Evolutionary conservation across 306 rosid species (phyloP), one percentile per base, ranked within the genome.

Genomic region (Herpetospermum pedunculosum): DNA sequence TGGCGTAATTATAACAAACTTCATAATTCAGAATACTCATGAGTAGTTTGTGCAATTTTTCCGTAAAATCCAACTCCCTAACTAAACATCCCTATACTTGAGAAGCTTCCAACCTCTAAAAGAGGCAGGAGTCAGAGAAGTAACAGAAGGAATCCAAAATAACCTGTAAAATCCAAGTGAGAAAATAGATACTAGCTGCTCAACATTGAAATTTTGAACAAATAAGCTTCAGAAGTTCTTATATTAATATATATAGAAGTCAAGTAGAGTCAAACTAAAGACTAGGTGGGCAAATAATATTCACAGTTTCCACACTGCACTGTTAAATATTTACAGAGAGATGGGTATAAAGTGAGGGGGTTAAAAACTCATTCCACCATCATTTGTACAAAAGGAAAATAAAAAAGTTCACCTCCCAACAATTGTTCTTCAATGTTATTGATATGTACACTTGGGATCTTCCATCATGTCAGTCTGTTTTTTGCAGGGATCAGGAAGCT

Each of bases 401-500:
- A 21, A 15, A 16, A 63, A 76, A 79, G 64, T 79, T 82, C 85
- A 81, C 86, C 62, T 18, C 84, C 89, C 95, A 82, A 25, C 62
- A 80, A 62, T 80, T 74, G 30, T 78, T 75, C 75, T 73, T 68
- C 32, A 81, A 84, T 76, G 83, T 81, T 75, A 57, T 79, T 81
- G 47, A 40, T 82, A 94, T 91, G 2, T 86, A 94, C 97, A 94
- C 73, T 86, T 87, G 64, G 82, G 40, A 83, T 84, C 97, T 95
- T 89, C 97, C 99, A 85, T 95, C 97, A 91, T 77, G 76, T 92
- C 97, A 76, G 79, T 80, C 91, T 84, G 92, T 88, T 77, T 69
- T 79, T 77, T 60, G 90, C 91, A 85, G 86, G 82, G 92, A 89
- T 95, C 99, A 95, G 96, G 99, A 95, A 95, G 96, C 75, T 52